A percentile compares a stretch with the other conserved stretches of the same genome.
These are phyloP conservation scores for Verticillium nubilum DNA, from an alignment of 2,329 filamentous ascomycete species.

Conservation along the genomic window DNA sequence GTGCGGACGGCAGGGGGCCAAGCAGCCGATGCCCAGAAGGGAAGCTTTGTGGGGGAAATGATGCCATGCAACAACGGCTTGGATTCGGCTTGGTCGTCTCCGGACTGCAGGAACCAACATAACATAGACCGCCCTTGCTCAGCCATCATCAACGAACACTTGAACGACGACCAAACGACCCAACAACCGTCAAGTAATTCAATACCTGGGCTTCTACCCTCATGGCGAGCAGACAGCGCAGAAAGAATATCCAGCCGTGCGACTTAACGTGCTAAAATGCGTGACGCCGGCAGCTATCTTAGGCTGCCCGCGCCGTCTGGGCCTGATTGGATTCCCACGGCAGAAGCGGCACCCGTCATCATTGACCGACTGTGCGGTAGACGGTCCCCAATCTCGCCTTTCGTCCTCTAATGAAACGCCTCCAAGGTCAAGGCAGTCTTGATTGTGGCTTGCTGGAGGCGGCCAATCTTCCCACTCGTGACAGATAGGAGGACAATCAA, in stretches of 20 bases:
- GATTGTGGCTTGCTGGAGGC: neutral
- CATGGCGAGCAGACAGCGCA: neutral
- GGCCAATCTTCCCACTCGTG: neutral
- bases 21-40: neutral
- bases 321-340: neutral
- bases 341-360: neutral
- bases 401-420: neutral
- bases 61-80: neutral
- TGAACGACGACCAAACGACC: neutral
- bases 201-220: neutral
- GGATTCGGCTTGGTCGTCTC: neutral
- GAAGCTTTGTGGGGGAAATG: neutral
- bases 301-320: neutral
- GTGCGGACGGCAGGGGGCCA: neutral
- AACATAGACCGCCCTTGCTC: no score
- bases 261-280: neutral
- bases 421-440: neutral
- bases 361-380: neutral
- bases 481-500: neutral
- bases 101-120: neutral
- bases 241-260: neutral
- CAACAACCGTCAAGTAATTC: neutral
- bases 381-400: neutral
- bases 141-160: no score
- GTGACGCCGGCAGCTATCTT: neutral